phyloP scores from a whole-genome alignment of 805 yeast species.

The Saturnispora halmiae region DNA sequence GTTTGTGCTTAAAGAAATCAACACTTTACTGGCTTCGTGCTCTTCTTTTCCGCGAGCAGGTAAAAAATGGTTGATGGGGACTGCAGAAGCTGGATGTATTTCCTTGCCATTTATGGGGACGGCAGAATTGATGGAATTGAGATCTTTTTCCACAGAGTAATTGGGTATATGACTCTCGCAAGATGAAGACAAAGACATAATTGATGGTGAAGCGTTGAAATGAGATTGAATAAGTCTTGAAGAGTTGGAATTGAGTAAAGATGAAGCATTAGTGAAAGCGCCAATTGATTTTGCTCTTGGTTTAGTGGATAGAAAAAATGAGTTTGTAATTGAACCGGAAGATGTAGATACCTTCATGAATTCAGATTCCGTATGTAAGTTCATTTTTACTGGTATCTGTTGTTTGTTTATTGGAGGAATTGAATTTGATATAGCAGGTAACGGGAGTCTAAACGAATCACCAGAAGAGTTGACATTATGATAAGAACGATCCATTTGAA shows the following conservation, averaged over 20 bases:
- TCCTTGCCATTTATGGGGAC: background rate
- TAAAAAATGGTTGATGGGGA: too few relatives aligned
- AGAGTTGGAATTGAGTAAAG: background rate
- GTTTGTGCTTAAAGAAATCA: conserved; percentile 5
- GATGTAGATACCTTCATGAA: too few relatives aligned
- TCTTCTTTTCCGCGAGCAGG: conserved; percentile 3
- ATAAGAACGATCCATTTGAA: background rate
- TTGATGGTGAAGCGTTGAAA: background rate
- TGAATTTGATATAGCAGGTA: background rate
- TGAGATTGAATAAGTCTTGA: background rate
- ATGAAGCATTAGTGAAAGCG: background rate
- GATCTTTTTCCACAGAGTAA: background rate
- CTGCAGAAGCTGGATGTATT: background rate
- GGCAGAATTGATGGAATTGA: background rate
- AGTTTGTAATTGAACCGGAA: too few relatives aligned
- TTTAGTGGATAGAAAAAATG: background rate
- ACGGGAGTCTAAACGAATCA: background rate
- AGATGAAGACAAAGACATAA: background rate
- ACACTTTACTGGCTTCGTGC: conserved; percentile 9
- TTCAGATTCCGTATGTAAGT: background rate
- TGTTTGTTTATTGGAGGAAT: background rate
- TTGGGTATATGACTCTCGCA: background rate
- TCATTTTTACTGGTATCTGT: background rate
- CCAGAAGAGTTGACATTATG: background rate
- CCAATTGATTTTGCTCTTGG: background rate